Evolutionary conservation across 2,329 filamentous ascomycete genomes (phyloP).

Genomic region (Fusarium chlamydosporum): DNA sequence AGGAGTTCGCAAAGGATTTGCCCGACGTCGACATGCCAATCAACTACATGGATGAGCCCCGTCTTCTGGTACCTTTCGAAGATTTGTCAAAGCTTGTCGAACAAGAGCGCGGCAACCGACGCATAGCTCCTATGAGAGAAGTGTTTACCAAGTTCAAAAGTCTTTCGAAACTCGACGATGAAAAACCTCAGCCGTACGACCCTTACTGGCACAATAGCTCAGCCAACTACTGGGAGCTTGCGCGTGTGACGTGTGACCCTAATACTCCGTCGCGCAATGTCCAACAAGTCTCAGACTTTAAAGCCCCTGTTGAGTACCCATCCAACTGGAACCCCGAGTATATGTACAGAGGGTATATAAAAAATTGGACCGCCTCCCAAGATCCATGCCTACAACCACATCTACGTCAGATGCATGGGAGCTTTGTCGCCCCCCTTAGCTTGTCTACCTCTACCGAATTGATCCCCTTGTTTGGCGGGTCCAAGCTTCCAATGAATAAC

Average conservation of each 20-base stretch:
- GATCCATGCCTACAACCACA: constrained; percentile 73
- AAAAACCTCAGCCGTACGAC: constrained; percentile 57
- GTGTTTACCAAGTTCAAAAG: constrained; percentile 62
- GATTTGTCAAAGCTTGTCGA: constrained; percentile 66
- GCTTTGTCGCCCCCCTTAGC: constrained; percentile 68
- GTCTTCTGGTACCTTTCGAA: constrained; percentile 72
- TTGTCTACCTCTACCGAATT: constrained; percentile 67
- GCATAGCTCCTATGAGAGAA: constrained; percentile 59
- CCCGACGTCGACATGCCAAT: constrained; percentile 77
- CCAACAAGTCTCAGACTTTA: constrained; percentile 51
- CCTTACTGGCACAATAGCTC: constrained; percentile 63
- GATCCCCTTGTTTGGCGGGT: constrained; percentile 73
- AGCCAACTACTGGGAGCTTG: constrained; percentile 71
- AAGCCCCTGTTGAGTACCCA: constrained; percentile 54
- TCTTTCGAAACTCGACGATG: constrained; percentile 56
- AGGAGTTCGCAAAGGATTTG: constrained; percentile 66
- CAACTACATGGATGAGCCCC: constrained; percentile 74
- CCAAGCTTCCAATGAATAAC: constrained; percentile 73
- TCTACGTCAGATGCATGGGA: constrained; percentile 66
- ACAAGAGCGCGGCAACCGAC: constrained; percentile 62
- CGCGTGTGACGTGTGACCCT: constrained; percentile 69
- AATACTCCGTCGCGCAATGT: constrained; percentile 63
- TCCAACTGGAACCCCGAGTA: constrained; percentile 55
- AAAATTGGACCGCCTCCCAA: constrained; percentile 70
- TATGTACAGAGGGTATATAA: constrained; percentile 64